phyloP scores from a whole-genome alignment of 768 basidiomycete species.

The Phylloporus rhodoxanthus region DNA sequence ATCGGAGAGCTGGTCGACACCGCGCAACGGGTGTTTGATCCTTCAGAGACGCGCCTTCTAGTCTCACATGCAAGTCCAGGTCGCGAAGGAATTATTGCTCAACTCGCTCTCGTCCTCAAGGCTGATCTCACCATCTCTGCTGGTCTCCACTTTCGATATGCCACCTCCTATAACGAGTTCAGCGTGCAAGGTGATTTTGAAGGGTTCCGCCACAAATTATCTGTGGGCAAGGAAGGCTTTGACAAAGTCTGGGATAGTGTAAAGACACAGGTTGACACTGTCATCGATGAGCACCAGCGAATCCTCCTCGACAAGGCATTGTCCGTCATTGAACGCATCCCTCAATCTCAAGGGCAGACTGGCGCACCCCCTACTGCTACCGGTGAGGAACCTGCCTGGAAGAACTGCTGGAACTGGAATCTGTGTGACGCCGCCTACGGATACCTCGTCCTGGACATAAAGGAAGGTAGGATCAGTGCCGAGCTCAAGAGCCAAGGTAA shows the following conservation, averaged over 20 bases:
- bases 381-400: constrained; percentile 91
- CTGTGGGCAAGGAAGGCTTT: constrained; percentile 73
- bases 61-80: constrained; percentile 91
- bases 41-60: constrained; percentile 88
- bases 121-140: constrained; percentile 92
- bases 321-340: constrained; percentile 76
- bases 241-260: constrained; percentile 94
- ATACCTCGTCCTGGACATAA: constrained; percentile 78
- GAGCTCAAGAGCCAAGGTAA: constrained; percentile 90
- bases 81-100: constrained; percentile 86
- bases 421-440: constrained; percentile 94
- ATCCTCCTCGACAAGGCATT: constrained; percentile 86
- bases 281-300: constrained; percentile 87
- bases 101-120: constrained; percentile 85
- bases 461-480: constrained; percentile 86
- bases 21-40: constrained; percentile 89
- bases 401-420: constrained; percentile 99
- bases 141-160: constrained; percentile 96
- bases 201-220: constrained; percentile 76
- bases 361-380: constrained; percentile 42
- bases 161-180: constrained; percentile 95
- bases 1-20: constrained; percentile 98
- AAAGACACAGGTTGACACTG: constrained; percentile 82
- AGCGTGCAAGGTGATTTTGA: constrained; percentile 88
- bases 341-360: constrained; percentile 40